Percentiles rank a stretch among this genome's conserved stretches.
These are phyloP conservation scores for Pelargonium australe DNA, from an alignment of 441 rosid species.

Conservation along the genomic window DNA sequence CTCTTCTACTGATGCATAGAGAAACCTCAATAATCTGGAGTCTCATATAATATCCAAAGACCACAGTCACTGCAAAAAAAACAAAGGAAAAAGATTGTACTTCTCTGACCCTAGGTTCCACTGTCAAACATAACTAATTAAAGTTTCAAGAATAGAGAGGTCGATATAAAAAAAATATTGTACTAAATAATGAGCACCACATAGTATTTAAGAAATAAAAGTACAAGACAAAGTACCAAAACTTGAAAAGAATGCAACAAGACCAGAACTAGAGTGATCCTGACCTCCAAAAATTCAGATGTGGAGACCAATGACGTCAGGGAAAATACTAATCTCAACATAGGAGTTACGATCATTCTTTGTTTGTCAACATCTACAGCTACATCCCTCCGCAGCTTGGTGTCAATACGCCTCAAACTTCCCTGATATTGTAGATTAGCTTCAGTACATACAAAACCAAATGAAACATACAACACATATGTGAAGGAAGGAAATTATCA, in stretches of 20 bases:
- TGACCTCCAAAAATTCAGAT: conserved; percentile 83
- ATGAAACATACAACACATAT: conserved; percentile 14
- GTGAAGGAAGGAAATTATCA: not conserved
- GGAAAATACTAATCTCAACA: conserved; percentile 75
- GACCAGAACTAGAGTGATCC: conserved; percentile 17
- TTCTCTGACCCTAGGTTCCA: not conserved
- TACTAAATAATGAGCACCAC: not conserved
- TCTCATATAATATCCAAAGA: too few relatives aligned
- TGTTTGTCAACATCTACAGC: conserved; percentile 61
- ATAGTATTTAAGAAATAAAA: not conserved
- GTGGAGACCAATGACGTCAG: conserved; percentile 76
- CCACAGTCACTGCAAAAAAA: too few relatives aligned
- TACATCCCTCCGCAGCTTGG: conserved; percentile 51
- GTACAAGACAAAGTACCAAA: not conserved
- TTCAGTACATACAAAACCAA: conserved; percentile 21
- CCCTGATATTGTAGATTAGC: conserved; percentile 47
- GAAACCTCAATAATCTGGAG: too few relatives aligned
- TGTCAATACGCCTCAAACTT: conserved; percentile 53
- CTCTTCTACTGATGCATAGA: too few relatives aligned
- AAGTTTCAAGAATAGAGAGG: not conserved
- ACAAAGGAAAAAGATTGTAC: not conserved
- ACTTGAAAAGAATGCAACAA: not conserved
- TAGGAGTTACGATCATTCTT: conserved; percentile 56
- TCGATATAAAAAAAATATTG: not conserved
- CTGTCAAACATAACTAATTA: not conserved